Evolutionary conservation across 495 filamentous ascomycete genomes (phyloP).

Genomic region (Pseudotulostoma volvatum): DNA sequence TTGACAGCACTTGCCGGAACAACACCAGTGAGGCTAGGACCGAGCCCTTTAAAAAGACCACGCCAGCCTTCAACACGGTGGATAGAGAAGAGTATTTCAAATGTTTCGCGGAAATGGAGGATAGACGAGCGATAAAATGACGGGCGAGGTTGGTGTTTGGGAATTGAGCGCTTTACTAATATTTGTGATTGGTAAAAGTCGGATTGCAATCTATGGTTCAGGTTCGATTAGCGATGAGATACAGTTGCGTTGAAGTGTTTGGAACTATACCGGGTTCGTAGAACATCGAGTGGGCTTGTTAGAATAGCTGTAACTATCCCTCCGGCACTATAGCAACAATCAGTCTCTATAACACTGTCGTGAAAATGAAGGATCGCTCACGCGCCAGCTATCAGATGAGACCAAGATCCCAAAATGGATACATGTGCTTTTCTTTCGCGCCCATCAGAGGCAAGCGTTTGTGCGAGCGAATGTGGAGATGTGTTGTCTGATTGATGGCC

Average conservation of each 20-base stretch:
- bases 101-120: slow-evolving; percentile 38
- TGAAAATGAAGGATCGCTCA: no score
- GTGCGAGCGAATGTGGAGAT: no score
- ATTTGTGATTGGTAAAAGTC: slow-evolving; percentile 72
- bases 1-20: slow-evolving; percentile 43
- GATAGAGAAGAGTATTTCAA: slow-evolving; percentile 39
- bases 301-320: slow-evolving; percentile 79
- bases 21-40: slow-evolving; percentile 39
- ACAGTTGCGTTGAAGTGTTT: no score
- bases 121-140: slow-evolving; percentile 28
- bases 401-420: no score
- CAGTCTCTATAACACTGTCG: no score
- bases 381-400: no score
- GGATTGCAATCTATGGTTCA: slow-evolving; percentile 72
- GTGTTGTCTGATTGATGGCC: no score
- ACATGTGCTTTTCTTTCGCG: no score
- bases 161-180: slow-evolving; percentile 24
- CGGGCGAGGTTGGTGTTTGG: slow-evolving; percentile 18
- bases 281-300: slow-evolving; percentile 76
- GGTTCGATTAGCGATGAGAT: no score
- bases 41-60: slow-evolving; percentile 42
- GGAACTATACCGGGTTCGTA: slow-evolving; percentile 87
- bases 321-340: slow-evolving; percentile 56
- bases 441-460: no score
- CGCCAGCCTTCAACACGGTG: slow-evolving; percentile 38